phyloP scores from a whole-genome alignment of 1,284 basidiomycete species.

The Tilletia walkeri region DNA sequence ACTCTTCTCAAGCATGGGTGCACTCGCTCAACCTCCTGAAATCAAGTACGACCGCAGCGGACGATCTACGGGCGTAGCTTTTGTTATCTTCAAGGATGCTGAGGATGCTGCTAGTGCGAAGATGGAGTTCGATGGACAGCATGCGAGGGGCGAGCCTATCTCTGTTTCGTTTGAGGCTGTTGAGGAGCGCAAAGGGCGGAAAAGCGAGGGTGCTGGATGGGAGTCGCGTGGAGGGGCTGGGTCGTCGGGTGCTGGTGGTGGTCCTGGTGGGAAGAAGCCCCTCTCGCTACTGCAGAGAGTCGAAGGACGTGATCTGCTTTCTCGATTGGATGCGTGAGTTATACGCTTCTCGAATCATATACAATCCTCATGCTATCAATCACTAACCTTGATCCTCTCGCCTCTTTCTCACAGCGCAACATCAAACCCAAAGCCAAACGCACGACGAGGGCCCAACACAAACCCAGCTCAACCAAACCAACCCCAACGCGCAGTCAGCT shows the following conservation, averaged over 20 bases:
- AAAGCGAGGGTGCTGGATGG: not conserved
- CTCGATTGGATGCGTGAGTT: conserved; percentile 31
- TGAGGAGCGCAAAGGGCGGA: conserved; percentile 19
- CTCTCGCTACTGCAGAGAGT: not conserved
- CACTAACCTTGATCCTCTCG: too few species aligned
- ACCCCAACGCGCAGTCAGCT: not conserved
- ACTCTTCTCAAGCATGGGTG: conserved; percentile 89
- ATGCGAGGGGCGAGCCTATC: conserved; percentile 68
- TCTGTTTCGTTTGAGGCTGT: conserved; percentile 31
- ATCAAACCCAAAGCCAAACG: too few species aligned
- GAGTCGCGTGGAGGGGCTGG: not conserved
- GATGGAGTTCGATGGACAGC: conserved; percentile 80
- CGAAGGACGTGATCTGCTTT: conserved; percentile 25
- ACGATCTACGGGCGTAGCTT: conserved; percentile 80
- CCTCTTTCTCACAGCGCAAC: too few species aligned
- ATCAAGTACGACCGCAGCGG: conserved; percentile 87
- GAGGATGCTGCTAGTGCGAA: conserved; percentile 79
- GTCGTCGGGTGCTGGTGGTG: too few species aligned
- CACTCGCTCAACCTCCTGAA: conserved; percentile 65
- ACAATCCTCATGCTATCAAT: too few species aligned
- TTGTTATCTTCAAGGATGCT: conserved; percentile 75
- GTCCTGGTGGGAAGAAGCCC: not conserved
- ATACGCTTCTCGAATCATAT: not conserved
- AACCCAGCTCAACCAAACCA: too few species aligned
- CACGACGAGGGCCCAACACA: too few species aligned